Base-by-base conservation (phyloP, 164 flowering plant genomes). In the Tetrastigma voinierianum region DNA sequence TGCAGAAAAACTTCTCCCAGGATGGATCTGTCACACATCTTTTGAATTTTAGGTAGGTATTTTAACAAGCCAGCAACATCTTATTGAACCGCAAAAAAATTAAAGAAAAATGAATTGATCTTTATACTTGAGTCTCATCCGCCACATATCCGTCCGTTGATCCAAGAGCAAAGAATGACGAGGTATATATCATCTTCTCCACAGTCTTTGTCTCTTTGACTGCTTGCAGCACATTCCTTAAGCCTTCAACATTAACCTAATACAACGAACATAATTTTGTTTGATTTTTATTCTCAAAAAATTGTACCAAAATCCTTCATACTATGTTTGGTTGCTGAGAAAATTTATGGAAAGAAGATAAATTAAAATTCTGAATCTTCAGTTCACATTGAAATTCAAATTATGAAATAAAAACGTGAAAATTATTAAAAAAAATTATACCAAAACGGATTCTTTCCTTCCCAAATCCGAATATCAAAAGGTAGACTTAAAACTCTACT, bases 101-200 rank as follows among this genome's bases (percentile, higher is more conserved):
- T 23, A 10, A 24, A 57, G 10, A 11, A n/a, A n/a, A 43, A 17
- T 25, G 40, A 25, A 25, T 25, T 25, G n/a, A 18, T 32, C n/a
- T 32, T 4, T 51, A 10, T 74, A 93, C 97, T 70, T 88, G 93
- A 55, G 59, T 84, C 83, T 94, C 98, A 67, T 88, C 90, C 0
- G 90, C 96, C 19, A 89, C 67, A 56, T 67, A 73, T 64, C 96
- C 97, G 68, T 89, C 97, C 2, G 97, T 91, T 0, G 96, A 72
- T 2, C 98, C 97, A 46, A 94, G 82, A 17, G 98, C 98, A 40
- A 94, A 94, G 67, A 88, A 91, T 32, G 98, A 94, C 20, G 98
- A 91, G 16, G 98, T 94, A 67, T 94, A 91, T 2, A 94, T 67
- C 4, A 94, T 83, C 86, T 86, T 87, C 81, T 90, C 79, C 11